Conservation (phyloP, 2,329 filamentous ascomycete genomes). For the Neospermospora avenae region DNA sequence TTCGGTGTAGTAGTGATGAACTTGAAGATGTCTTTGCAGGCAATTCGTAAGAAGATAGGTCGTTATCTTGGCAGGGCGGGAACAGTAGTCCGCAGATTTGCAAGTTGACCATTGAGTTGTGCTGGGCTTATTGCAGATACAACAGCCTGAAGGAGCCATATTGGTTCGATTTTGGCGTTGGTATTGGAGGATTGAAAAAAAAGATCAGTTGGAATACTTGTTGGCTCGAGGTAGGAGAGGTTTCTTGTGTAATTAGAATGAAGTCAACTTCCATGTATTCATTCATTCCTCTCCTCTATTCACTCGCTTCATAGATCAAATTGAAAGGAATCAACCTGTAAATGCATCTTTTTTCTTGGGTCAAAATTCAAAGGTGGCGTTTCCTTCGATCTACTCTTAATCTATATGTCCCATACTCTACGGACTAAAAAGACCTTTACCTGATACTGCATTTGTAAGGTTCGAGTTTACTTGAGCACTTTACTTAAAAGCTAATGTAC, state of each 20-base stretch:
- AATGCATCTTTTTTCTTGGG: no score
- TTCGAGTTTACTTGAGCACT: no score
- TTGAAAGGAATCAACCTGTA: no score
- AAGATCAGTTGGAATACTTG: neutral
- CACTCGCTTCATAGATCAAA: no score
- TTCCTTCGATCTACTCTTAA: no score
- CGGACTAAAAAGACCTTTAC: no score
- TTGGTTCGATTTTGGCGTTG: neutral
- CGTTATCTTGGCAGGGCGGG: neutral
- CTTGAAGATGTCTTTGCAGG: neutral
- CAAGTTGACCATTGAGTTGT: neutral
- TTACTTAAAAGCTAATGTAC: no score
- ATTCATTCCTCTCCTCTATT: no score
- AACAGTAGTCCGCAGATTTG: slow-evolving; percentile 3
- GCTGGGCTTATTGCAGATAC: neutral
- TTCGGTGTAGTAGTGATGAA: neutral
- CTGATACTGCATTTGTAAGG: no score
- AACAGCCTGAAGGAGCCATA: neutral
- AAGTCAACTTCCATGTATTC: no score
- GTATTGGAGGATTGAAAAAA: neutral
- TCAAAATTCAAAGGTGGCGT: no score
- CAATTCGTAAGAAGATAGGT: neutral
- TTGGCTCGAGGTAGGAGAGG: neutral
- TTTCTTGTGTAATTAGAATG: neutral
- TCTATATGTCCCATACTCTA: no score